Conservation (phyloP, 225 moss, liverwort and hornwort genomes). For the Pseudisothecium myosuroides region DNA sequence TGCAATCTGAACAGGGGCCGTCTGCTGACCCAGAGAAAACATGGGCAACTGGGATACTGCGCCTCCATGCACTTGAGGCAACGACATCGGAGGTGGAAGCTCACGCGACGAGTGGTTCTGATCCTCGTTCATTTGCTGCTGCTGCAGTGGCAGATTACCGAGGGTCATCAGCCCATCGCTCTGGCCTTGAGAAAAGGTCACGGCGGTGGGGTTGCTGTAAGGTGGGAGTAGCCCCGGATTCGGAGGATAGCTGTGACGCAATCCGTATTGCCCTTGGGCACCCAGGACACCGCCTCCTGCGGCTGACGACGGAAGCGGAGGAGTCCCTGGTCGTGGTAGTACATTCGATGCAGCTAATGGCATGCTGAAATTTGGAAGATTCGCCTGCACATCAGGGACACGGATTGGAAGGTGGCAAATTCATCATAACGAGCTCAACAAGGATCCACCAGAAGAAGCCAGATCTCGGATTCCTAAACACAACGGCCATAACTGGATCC, state of each 20-base stretch:
- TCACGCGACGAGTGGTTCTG: constrained; percentile 26
- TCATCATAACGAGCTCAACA: background rate
- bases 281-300: constrained; percentile 20
- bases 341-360: constrained; percentile 33
- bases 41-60: constrained; percentile 32
- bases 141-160: constrained; percentile 22
- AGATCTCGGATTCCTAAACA: background rate
- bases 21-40: constrained; percentile 30
- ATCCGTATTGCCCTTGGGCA: constrained; percentile 37
- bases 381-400: constrained; percentile 16
- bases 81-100: constrained; percentile 15
- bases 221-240: constrained; percentile 26
- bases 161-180: constrained; percentile 31
- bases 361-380: constrained; percentile 37
- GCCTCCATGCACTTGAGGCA: constrained; percentile 21
- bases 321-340: constrained; percentile 30
- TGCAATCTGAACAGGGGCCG: constrained; percentile 20
- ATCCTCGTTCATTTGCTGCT: constrained; percentile 22
- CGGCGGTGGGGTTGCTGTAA: constrained; percentile 26
- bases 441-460: background rate
- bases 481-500: background rate
- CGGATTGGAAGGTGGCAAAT: background rate
- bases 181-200: constrained; percentile 47
- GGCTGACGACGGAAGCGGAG: constrained; percentile 34
- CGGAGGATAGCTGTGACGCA: constrained; percentile 39